Conservation (phyloP, 352 stramenopile species). For the Globisporangium splendens region DNA sequence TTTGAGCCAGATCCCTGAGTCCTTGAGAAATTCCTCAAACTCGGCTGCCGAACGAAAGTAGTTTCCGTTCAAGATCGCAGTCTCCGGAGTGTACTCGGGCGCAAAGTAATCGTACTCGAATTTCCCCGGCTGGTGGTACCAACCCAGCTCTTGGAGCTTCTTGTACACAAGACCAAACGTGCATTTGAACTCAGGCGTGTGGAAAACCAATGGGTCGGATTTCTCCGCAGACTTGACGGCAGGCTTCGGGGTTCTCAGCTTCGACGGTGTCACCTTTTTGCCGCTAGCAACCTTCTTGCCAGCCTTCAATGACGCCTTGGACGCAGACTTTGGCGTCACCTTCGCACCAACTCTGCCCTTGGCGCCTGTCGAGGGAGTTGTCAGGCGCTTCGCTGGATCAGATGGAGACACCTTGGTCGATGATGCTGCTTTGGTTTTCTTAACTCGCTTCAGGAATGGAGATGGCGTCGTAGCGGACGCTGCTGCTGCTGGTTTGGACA, state of each 20-base stretch:
- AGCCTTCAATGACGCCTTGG: slow-evolving; percentile 20
- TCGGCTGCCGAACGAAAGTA: slow-evolving; percentile 62
- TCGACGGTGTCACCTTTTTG: slow-evolving; percentile 14
- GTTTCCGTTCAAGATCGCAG: slow-evolving; percentile 46
- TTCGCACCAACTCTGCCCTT: slow-evolving; percentile 6
- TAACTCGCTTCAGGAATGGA: slow-evolving; percentile 29
- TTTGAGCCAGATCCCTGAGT: slow-evolving; percentile 49
- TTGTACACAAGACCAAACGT: slow-evolving; percentile 68
- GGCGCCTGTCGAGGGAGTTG: background rate
- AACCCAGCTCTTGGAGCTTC: slow-evolving; percentile 54
- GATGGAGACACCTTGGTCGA: background rate
- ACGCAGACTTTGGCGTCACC: slow-evolving; percentile 15
- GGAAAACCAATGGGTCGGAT: slow-evolving; percentile 29
- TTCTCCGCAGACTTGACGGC: slow-evolving; percentile 22
- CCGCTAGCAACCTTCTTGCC: slow-evolving; percentile 21
- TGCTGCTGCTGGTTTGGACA: background rate
- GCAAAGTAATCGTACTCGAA: slow-evolving; percentile 87
- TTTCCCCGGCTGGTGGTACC: slow-evolving; percentile 44
- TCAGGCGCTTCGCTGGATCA: background rate
- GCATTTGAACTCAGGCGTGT: slow-evolving; percentile 56
- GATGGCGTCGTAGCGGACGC: slow-evolving; percentile 20
- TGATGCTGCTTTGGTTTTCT: slow-evolving; percentile 12
- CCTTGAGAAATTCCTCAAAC: slow-evolving; percentile 59
- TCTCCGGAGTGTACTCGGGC: slow-evolving; percentile 54
- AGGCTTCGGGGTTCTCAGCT: slow-evolving; percentile 6